Evolutionary conservation across 257 asterid genomes (phyloP).

Genomic region (Solanum ossicruentum): DNA sequence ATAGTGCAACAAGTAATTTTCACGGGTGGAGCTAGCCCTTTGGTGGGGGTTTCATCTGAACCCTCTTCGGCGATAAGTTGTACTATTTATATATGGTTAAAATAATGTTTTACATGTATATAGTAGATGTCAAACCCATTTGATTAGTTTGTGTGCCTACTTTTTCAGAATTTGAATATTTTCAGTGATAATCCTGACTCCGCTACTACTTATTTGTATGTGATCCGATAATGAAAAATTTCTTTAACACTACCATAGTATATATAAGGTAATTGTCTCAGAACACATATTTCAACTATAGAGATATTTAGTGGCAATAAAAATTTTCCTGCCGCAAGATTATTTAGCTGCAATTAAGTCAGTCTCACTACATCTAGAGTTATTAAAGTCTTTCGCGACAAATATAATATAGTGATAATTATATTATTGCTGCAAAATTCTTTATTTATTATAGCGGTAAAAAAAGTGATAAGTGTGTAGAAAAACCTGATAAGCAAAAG

Average conservation of each 20-base stretch:
- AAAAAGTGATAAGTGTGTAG: background rate
- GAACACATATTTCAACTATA: background rate
- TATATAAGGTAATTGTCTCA: background rate
- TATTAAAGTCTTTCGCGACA: too few species aligned
- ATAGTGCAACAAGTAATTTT: background rate
- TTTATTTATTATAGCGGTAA: too few species aligned
- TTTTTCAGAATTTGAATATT: too few species aligned
- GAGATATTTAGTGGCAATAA: background rate
- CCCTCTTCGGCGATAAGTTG: too few species aligned
- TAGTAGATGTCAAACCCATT: too few species aligned
- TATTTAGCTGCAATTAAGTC: background rate
- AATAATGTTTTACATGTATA: too few species aligned
- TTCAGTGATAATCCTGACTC: too few species aligned
- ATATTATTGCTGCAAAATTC: background rate
- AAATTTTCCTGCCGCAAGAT: background rate
- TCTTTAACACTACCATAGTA: background rate
- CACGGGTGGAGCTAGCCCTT: too few species aligned
- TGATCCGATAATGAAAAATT: background rate
- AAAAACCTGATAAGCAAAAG: slow-evolving; percentile 23
- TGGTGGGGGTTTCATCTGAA: too few species aligned
- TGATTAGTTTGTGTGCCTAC: too few species aligned
- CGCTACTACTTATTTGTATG: background rate
- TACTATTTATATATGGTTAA: too few species aligned
- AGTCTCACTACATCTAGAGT: background rate
- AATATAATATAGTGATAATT: too few species aligned